Evolutionary conservation across 164 flowering plant species (phyloP).

Genomic region (Dillenia suffruticosa): DNA sequence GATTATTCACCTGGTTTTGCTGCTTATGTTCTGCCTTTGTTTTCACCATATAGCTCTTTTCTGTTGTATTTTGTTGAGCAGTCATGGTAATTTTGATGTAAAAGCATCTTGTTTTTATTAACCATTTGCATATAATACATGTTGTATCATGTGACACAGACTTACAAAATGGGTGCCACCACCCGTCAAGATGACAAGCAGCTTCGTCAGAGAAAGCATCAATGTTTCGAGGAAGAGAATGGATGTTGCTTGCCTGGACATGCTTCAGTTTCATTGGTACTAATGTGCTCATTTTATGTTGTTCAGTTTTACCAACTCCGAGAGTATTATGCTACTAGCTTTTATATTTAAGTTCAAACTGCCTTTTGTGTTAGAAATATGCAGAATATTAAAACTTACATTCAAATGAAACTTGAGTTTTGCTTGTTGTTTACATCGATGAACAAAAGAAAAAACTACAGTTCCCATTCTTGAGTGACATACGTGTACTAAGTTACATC

Average conservation of each 20-base stretch:
- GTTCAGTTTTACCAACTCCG: background rate
- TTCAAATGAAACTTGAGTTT: no score
- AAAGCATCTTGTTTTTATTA: background rate
- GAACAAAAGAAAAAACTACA: background rate
- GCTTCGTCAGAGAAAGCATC: conserved; percentile 64
- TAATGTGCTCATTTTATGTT: background rate
- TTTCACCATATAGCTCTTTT: no score
- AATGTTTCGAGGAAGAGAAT: conserved; percentile 85
- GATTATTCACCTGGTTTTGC: no score
- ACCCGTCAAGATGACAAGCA: conserved; percentile 93
- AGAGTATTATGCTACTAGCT: no score
- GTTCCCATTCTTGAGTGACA: no score
- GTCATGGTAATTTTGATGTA: no score
- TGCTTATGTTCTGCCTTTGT: no score
- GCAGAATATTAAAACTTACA: no score
- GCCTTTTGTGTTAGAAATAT: no score
- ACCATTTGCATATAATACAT: background rate
- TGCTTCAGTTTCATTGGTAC: conserved; percentile 99
- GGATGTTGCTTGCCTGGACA: conserved; percentile 91
- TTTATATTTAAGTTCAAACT: no score
- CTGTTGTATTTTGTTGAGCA: no score
- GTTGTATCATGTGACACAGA: conserved; percentile 38
- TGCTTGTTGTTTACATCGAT: background rate
- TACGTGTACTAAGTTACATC: no score
- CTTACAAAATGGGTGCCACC: conserved; percentile 99